Evolutionary conservation across 2,329 filamentous ascomycete species (phyloP), one percentile per base, ranked within the genome.

Genomic region (Leptographium lundbergii): DNA sequence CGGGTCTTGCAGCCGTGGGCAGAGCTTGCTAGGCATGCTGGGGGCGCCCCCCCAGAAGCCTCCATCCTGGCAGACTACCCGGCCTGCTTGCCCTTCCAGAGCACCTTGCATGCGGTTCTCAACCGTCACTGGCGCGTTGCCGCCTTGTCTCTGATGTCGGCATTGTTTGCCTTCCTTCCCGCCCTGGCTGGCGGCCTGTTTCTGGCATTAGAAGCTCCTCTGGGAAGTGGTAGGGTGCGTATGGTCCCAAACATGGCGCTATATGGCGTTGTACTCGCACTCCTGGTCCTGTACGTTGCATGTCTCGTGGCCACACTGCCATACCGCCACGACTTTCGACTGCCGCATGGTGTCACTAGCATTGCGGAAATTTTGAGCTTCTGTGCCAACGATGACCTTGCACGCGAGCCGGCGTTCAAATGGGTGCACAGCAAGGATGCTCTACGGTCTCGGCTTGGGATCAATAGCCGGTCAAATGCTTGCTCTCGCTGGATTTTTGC

Each of bases 311-410:
- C 81, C 6, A 73, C 89, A 59, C 73, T 87, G 17, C 63, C 62
- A 65, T 73, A 75, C 14, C 79, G 88, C 17, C 73, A 75, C 50
- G 75, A 78, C 47, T 82, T 85, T 64, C 75, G 85, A 50, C 79
- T 95, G 1, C 89, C 90, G 0, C 90, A 95, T 68, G 78, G 79
- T 6, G 84, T 88, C 48, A 81, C 79, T 61, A 89, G 81, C 54
- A 77, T 95, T 22, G 87, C 88, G 1, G 89, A 91, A 68, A 77
- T 91, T 25, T 80, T 95, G 65, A 86, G 84, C 67, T 91, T 92
- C 69, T 76, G 92, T 50, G 84, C 88, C 61, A 85, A 86, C 64
- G 85, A 85, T 51, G 85, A 86, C 27, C 75, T 95, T 22, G 75
- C 89, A 2, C 76, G 81, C 6, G 91, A 96, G 67, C 78, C 84